Evolutionary conservation across 164 flowering plant genomes (phyloP), one percentile per base, ranked within the genome.

Genomic region (Vitis rotundifolia): DNA sequence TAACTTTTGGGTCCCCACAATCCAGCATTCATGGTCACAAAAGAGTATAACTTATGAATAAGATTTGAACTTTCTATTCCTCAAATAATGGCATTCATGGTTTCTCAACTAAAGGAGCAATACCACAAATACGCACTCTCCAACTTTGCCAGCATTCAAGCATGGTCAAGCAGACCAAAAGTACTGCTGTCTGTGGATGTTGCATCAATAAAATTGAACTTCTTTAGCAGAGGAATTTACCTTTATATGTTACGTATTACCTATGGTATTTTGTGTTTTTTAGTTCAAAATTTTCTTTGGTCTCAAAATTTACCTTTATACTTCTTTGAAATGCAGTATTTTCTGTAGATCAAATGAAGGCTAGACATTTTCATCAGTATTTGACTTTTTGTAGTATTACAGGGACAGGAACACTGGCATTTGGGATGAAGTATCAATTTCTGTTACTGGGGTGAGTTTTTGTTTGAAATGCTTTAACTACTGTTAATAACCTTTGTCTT

Each of bases 401-500:
- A 96, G 99, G 90, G 99, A 96, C 80, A 81, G 99, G 72, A 96
- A 96, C 81, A 93, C 99, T 65, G 99, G 99, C 79, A 90, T 96
- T 69, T 96, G 99, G 98, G 99, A 96, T 85, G 99, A 96, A 80
- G 99, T 96, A 15, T 93, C 99, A 49, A 66, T 89, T 67, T 79
- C 83, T 77, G 84, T 88, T 60, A 86, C 97, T 6, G 98, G 99
- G 88, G 99, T 93, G 76, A 90, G 97, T 79, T 71, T 54, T 61
- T 60, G 28, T 59, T 31, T 9, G 15, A 26, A 16, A 37, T 63
- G 54, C 26, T 63, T 37, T 53, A 1, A 65, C 13, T 62, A 63
- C 57, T 8, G 50, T 61, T 62, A 55, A 19, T 58, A 63, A 57
- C 10, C 29, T 16, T 49, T 16, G 37, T 18, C 11, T 16, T 59